Conservation (phyloP, 2,329 filamentous ascomycete genomes). For the Emergomyces pasteurianus region DNA sequence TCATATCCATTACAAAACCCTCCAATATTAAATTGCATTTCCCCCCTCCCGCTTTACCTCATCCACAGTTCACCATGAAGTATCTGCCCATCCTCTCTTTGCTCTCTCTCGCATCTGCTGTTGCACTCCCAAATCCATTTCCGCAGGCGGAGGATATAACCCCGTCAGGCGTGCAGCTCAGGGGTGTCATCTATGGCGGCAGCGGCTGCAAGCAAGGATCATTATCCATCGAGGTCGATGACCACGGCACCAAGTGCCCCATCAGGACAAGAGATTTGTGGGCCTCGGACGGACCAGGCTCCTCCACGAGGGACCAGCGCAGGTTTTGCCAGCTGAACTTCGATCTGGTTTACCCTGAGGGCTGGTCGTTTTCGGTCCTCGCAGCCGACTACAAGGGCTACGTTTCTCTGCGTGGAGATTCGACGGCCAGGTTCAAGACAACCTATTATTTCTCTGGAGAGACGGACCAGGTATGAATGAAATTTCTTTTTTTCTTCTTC, state of each 20-base stretch:
- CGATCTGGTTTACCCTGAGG: slow-evolving; percentile 7
- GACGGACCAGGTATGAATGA: slow-evolving; percentile 6
- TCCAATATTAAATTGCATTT: neutral
- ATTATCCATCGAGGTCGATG: slow-evolving; percentile 3
- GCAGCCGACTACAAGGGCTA: slow-evolving; percentile 7
- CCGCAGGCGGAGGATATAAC: neutral
- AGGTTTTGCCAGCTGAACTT: slow-evolving; percentile 10
- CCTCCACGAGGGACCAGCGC: slow-evolving; percentile 3
- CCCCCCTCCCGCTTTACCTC: neutral
- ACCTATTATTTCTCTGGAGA: slow-evolving; percentile 11
- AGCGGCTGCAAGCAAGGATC: slow-evolving; percentile 7
- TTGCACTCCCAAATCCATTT: neutral
- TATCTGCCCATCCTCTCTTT: neutral
- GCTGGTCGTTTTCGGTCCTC: slow-evolving; percentile 7
- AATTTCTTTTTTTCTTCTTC: neutral
- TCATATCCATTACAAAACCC: neutral
- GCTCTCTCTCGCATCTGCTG: neutral
- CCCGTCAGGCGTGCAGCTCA: slow-evolving; percentile 1
- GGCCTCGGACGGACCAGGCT: slow-evolving; percentile 3
- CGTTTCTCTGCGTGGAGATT: slow-evolving; percentile 2
- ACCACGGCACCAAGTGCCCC: slow-evolving; percentile 6
- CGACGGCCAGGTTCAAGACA: slow-evolving; percentile 3
- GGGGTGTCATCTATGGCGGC: slow-evolving; percentile 6
- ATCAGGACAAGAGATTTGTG: slow-evolving; percentile 6
- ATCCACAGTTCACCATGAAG: neutral